These are phyloP conservation scores for Tolypocladium cylindrosporum DNA, from an alignment of 2,329 filamentous ascomycete genomes.

Conservation along the genomic window DNA sequence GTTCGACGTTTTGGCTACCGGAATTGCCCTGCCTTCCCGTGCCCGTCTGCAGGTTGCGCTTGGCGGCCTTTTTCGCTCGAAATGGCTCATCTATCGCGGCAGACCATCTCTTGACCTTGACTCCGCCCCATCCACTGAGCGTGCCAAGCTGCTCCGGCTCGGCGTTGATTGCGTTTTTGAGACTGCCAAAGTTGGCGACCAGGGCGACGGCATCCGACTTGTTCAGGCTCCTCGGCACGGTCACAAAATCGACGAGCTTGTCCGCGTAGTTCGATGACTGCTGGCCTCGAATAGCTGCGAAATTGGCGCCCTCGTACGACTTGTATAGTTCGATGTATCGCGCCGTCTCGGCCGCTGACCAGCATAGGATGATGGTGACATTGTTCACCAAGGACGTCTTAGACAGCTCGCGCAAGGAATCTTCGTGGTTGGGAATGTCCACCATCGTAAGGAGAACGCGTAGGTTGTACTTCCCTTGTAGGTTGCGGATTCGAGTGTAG, in stretches of 20 bases:
- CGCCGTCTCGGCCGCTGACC: constrained; percentile 87
- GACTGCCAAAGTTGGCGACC: constrained; percentile 83
- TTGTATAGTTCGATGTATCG: constrained; percentile 95
- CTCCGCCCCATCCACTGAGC: constrained; percentile 90
- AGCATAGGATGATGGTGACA: constrained; percentile 83
- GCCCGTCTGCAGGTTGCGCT: constrained; percentile 17
- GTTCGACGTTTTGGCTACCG: constrained; percentile 7
- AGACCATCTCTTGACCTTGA: constrained; percentile 84
- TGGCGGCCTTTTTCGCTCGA: constrained; percentile 61
- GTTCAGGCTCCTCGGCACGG: constrained; percentile 79
- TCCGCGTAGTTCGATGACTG: constrained; percentile 79
- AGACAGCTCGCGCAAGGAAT: constrained; percentile 76
- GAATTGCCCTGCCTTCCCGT: background rate
- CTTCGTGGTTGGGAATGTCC: constrained; percentile 91
- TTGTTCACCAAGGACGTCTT: constrained; percentile 92
- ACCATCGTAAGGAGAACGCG: constrained; percentile 85
- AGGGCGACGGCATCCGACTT: constrained; percentile 88
- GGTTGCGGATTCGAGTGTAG: constrained; percentile 77
- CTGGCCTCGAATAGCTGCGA: constrained; percentile 74
- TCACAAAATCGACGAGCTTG: constrained; percentile 84
- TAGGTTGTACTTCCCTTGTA: constrained; percentile 79
- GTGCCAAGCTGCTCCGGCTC: constrained; percentile 73
- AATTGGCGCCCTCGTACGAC: constrained; percentile 75
- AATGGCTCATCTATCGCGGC: constrained; percentile 78
- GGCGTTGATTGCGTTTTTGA: constrained; percentile 80